These are phyloP conservation scores for Wickerhamomyces bisporus DNA, from an alignment of 805 yeast species.

Conservation along the genomic window DNA sequence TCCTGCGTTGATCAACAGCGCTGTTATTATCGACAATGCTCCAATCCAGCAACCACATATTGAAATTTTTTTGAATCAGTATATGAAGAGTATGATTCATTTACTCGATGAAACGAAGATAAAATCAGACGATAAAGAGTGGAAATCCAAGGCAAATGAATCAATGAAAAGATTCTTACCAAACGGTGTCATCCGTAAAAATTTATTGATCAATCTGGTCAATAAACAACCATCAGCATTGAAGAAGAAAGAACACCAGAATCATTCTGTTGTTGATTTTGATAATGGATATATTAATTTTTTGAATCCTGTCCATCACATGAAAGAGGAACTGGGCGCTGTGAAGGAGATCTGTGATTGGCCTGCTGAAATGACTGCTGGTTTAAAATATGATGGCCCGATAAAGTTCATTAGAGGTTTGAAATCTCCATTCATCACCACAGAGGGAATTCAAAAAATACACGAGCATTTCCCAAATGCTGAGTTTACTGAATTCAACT, in stretches of 20 bases:
- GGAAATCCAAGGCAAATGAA: slow-evolving; percentile 87
- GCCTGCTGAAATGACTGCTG: slow-evolving; percentile 24
- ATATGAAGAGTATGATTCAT: slow-evolving; percentile 57
- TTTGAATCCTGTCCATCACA: slow-evolving; percentile 29
- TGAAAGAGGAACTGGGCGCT: slow-evolving; percentile 20
- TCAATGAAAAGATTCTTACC: slow-evolving; percentile 93
- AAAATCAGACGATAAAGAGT: slow-evolving; percentile 22
- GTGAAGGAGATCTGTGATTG: slow-evolving; percentile 28
- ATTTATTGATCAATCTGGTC: slow-evolving; percentile 34
- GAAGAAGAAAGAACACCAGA: no score
- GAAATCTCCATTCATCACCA: slow-evolving; percentile 21
- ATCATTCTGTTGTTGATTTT: slow-evolving; percentile 23
- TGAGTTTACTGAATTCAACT: slow-evolving; percentile 20
- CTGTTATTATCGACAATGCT: slow-evolving; percentile 46
- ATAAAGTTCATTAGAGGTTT: slow-evolving; percentile 22
- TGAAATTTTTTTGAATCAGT: slow-evolving; percentile 29
- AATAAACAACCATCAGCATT: slow-evolving; percentile 23
- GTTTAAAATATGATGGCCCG: slow-evolving; percentile 16
- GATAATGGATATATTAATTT: slow-evolving; percentile 27
- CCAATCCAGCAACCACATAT: slow-evolving; percentile 35
- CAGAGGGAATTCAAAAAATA: slow-evolving; percentile 17
- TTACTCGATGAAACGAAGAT: slow-evolving; percentile 61
- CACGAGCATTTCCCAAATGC: slow-evolving; percentile 23
- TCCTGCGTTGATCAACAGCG: slow-evolving; percentile 34
- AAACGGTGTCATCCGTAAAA: slow-evolving; percentile 41